Evolutionary conservation across 345 rosid genomes (phyloP), one percentile per base, ranked within the genome.

Genomic region (Passiflora organensis): DNA sequence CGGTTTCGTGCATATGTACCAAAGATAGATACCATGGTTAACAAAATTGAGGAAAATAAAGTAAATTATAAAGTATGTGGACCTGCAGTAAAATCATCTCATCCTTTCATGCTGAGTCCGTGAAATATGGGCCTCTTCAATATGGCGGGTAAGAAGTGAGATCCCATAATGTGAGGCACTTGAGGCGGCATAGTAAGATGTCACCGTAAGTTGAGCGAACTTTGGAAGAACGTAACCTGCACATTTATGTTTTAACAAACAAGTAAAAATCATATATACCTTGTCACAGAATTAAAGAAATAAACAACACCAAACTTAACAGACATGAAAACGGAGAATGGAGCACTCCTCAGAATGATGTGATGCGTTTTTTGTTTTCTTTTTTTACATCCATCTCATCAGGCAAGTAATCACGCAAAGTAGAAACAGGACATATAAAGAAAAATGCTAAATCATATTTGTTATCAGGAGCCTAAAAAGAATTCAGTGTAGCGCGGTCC

Each of bases 81-180:
- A 44, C 32, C 53, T 53, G 55, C 53, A 48, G 23, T 45, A n/a
- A 24, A 53, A 15, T 66, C 54, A 66, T 53, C 25, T 41, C 22
- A 14, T 45, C 60, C 56, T 78, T 68, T 76, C 82, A 70, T 73
- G 77, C 58, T 46, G 76, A 66, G 67, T 53, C 47, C 48, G 63
- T 48, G 86, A 76, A 62, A 59, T 60, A 63, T 80, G 84, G 21
- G 67, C 24, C 64, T 84, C 89, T 63, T 93, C 99, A 23, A 86
- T 69, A 50, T 60, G 78, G 48, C 91, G 86, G 5, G 96, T 93
- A 61, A 89, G 74, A 58, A 80, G 70, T 32, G 96, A 93, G 63
- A 93, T 74, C 60, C 89, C 83, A 75, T 89, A 81, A 75, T 89
- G 94, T 47, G 99, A 84, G 25, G 84, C 95, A 71, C 99, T 93